Evolutionary conservation across 2,329 filamentous ascomycete species (phyloP).

Genomic region (Hypoxylon sp.): DNA sequence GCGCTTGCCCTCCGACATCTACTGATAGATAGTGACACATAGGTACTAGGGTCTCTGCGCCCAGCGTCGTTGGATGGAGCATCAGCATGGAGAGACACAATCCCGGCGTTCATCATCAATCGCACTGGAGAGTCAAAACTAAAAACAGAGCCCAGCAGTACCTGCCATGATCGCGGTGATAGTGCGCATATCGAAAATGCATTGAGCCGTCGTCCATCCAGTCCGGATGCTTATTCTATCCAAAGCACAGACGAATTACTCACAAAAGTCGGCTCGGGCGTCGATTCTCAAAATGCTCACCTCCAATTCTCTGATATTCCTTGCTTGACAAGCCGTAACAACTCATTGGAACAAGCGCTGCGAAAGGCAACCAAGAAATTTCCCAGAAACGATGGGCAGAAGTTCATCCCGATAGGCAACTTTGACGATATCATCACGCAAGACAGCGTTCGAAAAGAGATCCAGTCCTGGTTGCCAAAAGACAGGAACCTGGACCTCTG

Average conservation of each 20-base stretch:
- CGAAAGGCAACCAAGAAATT: not conserved
- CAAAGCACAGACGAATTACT: constrained; percentile 1
- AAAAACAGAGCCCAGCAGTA: not conserved
- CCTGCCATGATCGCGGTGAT: constrained; percentile 1
- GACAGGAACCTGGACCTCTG: constrained; percentile 1
- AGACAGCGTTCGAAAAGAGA: not conserved
- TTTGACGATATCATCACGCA: constrained; percentile 17
- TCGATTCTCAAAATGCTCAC: not conserved
- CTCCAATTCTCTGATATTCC: constrained; percentile 4
- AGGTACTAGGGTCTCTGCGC: not conserved
- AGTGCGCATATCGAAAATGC: constrained; percentile 6
- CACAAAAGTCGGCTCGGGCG: not conserved
- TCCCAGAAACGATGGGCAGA: not conserved
- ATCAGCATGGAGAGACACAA: not conserved
- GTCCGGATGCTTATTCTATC: not conserved
- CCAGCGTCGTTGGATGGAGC: not conserved
- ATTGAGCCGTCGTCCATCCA: not conserved
- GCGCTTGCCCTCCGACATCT: not conserved
- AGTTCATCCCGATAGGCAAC: constrained; percentile 19
- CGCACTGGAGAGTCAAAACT: not conserved
- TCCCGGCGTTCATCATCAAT: not conserved
- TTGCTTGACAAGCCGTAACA: not conserved
- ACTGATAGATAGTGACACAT: not conserved
- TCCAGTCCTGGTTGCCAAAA: constrained; percentile 6
- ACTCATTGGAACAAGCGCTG: not conserved